Evolutionary conservation across 164 flowering plant genomes (phyloP), one percentile per base, ranked within the genome.

Genomic region (Piper betle): DNA sequence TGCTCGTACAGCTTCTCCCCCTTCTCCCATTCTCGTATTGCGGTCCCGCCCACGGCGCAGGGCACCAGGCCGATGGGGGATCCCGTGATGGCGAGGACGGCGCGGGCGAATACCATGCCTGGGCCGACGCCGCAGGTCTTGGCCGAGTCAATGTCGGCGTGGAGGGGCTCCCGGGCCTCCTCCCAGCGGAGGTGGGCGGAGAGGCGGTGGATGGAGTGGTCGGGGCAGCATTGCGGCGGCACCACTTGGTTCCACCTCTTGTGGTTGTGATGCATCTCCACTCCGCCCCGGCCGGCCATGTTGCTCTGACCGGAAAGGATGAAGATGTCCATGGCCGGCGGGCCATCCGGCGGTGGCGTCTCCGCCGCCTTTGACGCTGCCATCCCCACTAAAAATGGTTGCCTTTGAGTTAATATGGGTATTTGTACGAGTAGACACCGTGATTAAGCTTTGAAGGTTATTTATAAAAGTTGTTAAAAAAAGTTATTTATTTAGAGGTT

Each of bases 11-110:
- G 62, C 4, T 74, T 57, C 60, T 55, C 57, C 54, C 98, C 96
- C 25, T 84, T 81, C 66, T 78, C 89, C 98, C 98, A 91, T 75
- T 87, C 82, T 59, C 53, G 78, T 4, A 91, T 86, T 43, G 93
- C 84, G 12, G 98, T 86, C 6, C 95, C 96, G 0, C 95, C 98
- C 20, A 86, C 87, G 5, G 96, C 96, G 69, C 98, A 88, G 46
- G 96, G 95, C 50, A 88, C 77, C 40, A 74, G 57, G 7, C 74
- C 74, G 20, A 74, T 57, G 15, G 54, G 40, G 2, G 53, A 66
- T 20, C 55, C 18, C 20, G 37, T 15, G 18, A 62, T 56, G 3
- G 39, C 57, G 62, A 62, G 42, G 33, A 84, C 66, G 15, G 75
- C 75, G 66, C 83, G 80, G 25, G 95, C 85, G 69, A 91, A 91